These are phyloP conservation scores for Stenocarpella maydis DNA, from an alignment of 2,329 filamentous ascomycete genomes.

Conservation along the genomic window DNA sequence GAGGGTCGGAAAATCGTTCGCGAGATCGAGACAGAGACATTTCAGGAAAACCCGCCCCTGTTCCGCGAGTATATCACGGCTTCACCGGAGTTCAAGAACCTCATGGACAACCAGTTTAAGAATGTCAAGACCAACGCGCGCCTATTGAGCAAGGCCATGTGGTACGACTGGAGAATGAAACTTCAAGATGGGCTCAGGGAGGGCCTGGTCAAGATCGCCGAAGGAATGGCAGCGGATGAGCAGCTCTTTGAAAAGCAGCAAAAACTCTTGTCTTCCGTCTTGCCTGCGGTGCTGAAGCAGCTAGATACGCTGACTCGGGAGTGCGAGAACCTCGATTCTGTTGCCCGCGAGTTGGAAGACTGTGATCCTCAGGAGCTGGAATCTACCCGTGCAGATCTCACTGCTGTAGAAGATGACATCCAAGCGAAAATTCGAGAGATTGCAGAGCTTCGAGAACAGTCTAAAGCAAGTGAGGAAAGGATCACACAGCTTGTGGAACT, in stretches of 20 bases:
- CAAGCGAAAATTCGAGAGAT: slow-evolving; percentile 74
- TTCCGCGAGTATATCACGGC: slow-evolving; percentile 93
- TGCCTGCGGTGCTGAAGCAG: slow-evolving; percentile 71
- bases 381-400: slow-evolving; percentile 73
- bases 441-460: slow-evolving; percentile 69
- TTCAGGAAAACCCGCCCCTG: slow-evolving; percentile 87
- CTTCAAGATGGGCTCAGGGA: slow-evolving; percentile 82
- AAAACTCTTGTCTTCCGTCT: slow-evolving; percentile 68
- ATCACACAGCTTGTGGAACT: slow-evolving; percentile 70
- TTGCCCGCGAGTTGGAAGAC: slow-evolving; percentile 77
- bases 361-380: slow-evolving; percentile 84
- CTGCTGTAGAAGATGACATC: slow-evolving; percentile 71
- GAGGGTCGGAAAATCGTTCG: slow-evolving; percentile 90
- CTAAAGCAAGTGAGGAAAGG: slow-evolving; percentile 70
- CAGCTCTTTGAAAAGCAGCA: slow-evolving; percentile 72
- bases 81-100: slow-evolving; percentile 78
- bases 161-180: slow-evolving; percentile 98
- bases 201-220: slow-evolving; percentile 77
- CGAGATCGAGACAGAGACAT: slow-evolving; percentile 88
- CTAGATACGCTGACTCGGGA: slow-evolving; percentile 70
- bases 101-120: slow-evolving; percentile 97
- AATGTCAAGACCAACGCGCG: slow-evolving; percentile 95
- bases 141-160: slow-evolving; percentile 91
- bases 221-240: slow-evolving; percentile 81
- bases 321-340: slow-evolving; percentile 71